These are phyloP conservation scores for Karstenula rhodostoma DNA, from an alignment of 2,329 filamentous ascomycete genomes.

Conservation along the genomic window DNA sequence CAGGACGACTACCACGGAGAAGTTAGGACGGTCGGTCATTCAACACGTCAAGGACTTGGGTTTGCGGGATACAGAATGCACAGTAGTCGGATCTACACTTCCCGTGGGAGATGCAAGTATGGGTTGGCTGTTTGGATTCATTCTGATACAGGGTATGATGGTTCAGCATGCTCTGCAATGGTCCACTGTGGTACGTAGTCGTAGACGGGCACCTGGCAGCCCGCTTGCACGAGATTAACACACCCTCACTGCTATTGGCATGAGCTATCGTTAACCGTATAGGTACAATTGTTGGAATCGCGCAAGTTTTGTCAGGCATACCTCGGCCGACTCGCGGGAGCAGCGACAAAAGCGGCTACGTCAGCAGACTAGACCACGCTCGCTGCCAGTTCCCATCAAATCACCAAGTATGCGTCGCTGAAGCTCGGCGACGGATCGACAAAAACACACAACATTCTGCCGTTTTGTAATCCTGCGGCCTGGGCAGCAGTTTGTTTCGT, in stretches of 20 bases:
- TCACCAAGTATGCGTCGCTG: neutral
- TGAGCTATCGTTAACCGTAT: neutral
- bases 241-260: neutral
- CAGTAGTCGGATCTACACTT: no score
- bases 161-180: no score
- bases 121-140: no score
- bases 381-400: neutral
- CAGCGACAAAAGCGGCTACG: neutral
- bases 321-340: neutral
- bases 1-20: no score
- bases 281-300: neutral
- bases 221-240: neutral
- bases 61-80: no score
- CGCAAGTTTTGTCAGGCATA: no score
- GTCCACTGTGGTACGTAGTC: no score
- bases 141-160: no score
- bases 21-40: no score
- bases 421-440: slow-evolving; percentile 1
- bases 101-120: no score
- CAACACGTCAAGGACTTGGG: no score
- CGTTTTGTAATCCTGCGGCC: slow-evolving; percentile 21
- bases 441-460: neutral
- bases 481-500: slow-evolving; percentile 10
- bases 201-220: neutral
- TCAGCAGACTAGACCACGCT: neutral